phyloP scores from a whole-genome alignment of 1,284 basidiomycete species.

The Inonotus hispidus region DNA sequence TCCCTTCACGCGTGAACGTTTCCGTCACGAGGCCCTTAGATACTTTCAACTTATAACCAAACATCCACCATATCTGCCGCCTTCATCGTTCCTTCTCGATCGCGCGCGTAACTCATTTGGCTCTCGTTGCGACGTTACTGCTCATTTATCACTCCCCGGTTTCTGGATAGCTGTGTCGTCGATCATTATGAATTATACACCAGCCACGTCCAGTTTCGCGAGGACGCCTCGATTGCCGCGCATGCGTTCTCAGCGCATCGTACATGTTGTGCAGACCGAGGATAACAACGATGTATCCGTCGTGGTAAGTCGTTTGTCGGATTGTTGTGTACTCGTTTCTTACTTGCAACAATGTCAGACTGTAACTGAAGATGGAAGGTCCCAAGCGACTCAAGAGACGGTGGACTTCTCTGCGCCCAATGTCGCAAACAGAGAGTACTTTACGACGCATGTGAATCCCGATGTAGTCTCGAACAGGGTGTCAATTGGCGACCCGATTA shows the following conservation, averaged over 20 bases:
- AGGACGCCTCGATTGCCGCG: background rate
- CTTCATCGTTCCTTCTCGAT: background rate
- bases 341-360: background rate
- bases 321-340: background rate
- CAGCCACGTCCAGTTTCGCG: background rate
- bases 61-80: background rate
- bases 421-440: background rate
- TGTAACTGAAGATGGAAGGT: background rate
- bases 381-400: background rate
- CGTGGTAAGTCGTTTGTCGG: background rate
- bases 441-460: background rate
- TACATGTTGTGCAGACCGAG: slow-evolving; percentile 1
- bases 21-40: background rate
- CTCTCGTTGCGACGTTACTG: background rate
- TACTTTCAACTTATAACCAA: background rate
- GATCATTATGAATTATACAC: background rate
- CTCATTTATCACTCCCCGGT: background rate
- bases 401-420: background rate
- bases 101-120: background rate
- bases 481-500: background rate
- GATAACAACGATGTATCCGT: background rate
- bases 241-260: slow-evolving; percentile 4
- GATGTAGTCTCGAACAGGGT: background rate
- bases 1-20: background rate
- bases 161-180: background rate